A percentile compares a stretch with the other conserved stretches of the same genome.
Conservation (phyloP, 805 yeast species). For the Candida maesae region DNA sequence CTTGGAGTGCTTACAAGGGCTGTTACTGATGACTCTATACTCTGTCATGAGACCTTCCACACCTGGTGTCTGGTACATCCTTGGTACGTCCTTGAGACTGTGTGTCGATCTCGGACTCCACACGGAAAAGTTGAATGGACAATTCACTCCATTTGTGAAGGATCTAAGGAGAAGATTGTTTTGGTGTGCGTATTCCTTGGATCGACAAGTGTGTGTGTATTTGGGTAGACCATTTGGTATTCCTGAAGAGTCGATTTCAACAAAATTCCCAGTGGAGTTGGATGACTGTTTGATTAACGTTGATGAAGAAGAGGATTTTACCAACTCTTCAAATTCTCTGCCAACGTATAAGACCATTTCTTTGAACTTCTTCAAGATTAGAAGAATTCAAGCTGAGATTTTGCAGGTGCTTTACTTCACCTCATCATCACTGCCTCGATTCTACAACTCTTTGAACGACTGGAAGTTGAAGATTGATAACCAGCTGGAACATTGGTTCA, state of each 20-base stretch:
- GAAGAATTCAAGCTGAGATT: slow-evolving; percentile 75
- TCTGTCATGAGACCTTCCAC: slow-evolving; percentile 84
- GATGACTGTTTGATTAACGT: slow-evolving; percentile 65
- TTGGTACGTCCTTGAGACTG: slow-evolving; percentile 75
- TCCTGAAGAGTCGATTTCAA: slow-evolving; percentile 73
- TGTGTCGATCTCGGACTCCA: slow-evolving; percentile 86
- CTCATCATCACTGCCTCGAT: slow-evolving; percentile 65
- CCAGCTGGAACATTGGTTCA: slow-evolving; percentile 61
- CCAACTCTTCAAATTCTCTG: slow-evolving; percentile 32
- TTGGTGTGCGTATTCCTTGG: slow-evolving; percentile 88
- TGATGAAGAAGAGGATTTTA: slow-evolving; percentile 37
- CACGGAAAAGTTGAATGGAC: slow-evolving; percentile 46
- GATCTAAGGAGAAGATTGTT: slow-evolving; percentile 76
- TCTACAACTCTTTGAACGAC: slow-evolving; percentile 44
- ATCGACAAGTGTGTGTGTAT: slow-evolving; percentile 81
- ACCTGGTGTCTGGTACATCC: slow-evolving; percentile 90
- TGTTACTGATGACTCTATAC: slow-evolving; percentile 63
- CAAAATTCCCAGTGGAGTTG: slow-evolving; percentile 65
- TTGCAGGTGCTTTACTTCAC: slow-evolving; percentile 68
- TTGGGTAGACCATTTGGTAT: slow-evolving; percentile 86
- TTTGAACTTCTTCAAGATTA: slow-evolving; percentile 59
- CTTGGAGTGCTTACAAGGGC: slow-evolving; percentile 69
- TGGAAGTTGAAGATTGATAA: slow-evolving; percentile 59
- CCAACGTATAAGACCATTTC: slow-evolving; percentile 71
- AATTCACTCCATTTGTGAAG: slow-evolving; percentile 48